Evolutionary conservation across 106 monocot genomes (phyloP).

Genomic region (Posidonia australis): DNA sequence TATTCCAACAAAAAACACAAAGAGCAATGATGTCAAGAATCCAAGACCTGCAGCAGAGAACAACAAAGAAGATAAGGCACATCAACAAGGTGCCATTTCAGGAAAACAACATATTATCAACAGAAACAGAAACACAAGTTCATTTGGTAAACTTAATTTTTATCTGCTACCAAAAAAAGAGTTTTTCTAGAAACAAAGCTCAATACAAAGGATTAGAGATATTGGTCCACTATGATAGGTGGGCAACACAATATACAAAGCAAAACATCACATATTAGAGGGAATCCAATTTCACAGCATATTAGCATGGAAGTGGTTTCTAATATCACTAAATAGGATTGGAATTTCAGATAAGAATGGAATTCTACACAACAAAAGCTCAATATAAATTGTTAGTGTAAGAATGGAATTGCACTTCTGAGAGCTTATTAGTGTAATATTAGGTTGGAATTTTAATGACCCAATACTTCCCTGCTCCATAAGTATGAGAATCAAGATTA

Average conservation of each 20-base stretch:
- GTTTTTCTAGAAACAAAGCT: not conserved
- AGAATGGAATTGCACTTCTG: not conserved
- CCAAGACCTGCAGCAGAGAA: constrained; percentile 61
- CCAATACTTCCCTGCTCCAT: not conserved
- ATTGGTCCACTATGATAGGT: not conserved
- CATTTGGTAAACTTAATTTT: no score
- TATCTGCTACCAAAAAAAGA: not conserved
- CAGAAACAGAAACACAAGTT: not conserved
- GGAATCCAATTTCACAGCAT: no score
- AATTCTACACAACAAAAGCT: not conserved
- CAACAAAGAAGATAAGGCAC: not conserved
- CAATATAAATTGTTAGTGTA: not conserved
- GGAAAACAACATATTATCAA: not conserved
- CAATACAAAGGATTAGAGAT: not conserved
- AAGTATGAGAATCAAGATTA: constrained; percentile 16
- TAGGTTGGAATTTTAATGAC: not conserved
- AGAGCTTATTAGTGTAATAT: not conserved
- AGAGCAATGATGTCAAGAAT: constrained; percentile 80
- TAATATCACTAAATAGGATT: not conserved
- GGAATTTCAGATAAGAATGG: not conserved
- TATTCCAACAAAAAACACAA: constrained; percentile 86
- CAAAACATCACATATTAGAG: no score
- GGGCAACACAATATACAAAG: not conserved
- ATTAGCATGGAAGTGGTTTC: not conserved
- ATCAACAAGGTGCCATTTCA: not conserved